Percentiles rank a stretch among this genome's conserved stretches.
phyloP scores from a whole-genome alignment of 1,284 basidiomycete species.

The Neonothopanus nambi region DNA sequence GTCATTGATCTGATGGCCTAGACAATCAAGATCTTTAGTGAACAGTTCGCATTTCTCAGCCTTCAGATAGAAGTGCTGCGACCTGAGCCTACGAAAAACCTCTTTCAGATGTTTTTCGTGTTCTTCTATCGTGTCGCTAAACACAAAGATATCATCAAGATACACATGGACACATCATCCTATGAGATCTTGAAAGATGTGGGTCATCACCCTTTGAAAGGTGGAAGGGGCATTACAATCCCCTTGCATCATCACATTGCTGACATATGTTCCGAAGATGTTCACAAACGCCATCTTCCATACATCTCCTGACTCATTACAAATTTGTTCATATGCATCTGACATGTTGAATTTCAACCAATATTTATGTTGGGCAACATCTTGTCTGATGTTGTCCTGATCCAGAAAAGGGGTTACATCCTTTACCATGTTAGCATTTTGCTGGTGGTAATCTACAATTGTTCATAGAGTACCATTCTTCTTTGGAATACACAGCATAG shows the following conservation, averaged over 20 bases:
- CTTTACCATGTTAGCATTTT: too few relatives aligned
- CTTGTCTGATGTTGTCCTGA: too few relatives aligned
- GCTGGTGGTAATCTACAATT: too few relatives aligned
- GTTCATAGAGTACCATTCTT: too few relatives aligned
- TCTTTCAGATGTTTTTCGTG: slow-evolving; percentile 22
- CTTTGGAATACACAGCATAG: not conserved
- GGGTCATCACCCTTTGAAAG: too few relatives aligned
- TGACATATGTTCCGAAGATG: too few relatives aligned
- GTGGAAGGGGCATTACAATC: too few relatives aligned
- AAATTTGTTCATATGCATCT: too few relatives aligned
- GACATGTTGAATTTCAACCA: slow-evolving; percentile 24
- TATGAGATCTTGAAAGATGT: slow-evolving; percentile 28
- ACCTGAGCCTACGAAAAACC: slow-evolving; percentile 17
- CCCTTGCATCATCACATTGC: too few relatives aligned
- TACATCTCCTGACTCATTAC: too few relatives aligned
- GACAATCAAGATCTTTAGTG: slow-evolving; percentile 15
- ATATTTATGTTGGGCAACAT: slow-evolving; percentile 19
- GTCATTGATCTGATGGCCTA: slow-evolving; percentile 21
- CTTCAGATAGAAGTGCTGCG: slow-evolving; percentile 12
- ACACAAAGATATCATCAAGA: slow-evolving; percentile 32
- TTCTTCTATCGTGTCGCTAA: slow-evolving; percentile 21
- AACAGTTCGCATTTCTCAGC: slow-evolving; percentile 23
- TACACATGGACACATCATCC: slow-evolving; percentile 32
- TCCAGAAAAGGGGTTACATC: too few relatives aligned
- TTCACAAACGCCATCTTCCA: too few relatives aligned